A percentile compares a stretch with the other conserved stretches of the same genome.
These are phyloP conservation scores for Ustilago loliicola DNA, from an alignment of 1,284 basidiomycete genomes.

Conservation along the genomic window DNA sequence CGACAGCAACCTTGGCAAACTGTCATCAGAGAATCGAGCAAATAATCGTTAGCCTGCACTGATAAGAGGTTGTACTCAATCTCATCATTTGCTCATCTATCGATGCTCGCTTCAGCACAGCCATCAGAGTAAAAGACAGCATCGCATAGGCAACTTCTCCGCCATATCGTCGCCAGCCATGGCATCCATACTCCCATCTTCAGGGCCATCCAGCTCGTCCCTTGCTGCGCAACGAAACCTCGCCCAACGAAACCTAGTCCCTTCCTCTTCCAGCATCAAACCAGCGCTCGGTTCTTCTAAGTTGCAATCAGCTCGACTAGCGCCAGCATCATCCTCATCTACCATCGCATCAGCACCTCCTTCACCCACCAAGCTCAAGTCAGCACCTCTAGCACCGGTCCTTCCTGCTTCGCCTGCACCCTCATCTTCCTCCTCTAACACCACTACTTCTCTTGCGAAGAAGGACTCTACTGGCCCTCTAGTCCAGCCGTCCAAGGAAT, in stretches of 20 bases:
- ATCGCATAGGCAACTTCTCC: neutral
- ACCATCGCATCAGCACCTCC: conserved; percentile 1
- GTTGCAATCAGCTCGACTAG: conserved; percentile 2
- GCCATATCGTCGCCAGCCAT: conserved; percentile 39
- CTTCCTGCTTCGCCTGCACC: conserved; percentile 10
- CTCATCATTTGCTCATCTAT: neutral
- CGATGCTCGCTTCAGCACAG: neutral
- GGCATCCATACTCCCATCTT: conserved; percentile 26
- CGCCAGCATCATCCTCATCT: conserved; percentile 10
- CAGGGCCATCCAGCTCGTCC: conserved; percentile 21
- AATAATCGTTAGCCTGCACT: neutral
- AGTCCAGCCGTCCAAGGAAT: conserved; percentile 64
- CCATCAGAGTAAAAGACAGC: neutral
- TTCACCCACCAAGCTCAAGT: conserved; percentile 9
- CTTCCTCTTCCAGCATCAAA: conserved; percentile 22
- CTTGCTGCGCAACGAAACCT: conserved; percentile 27
- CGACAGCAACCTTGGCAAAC: neutral
- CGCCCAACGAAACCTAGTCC: conserved; percentile 29
- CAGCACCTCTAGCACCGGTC: conserved; percentile 7
- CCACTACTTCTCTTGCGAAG: conserved; percentile 10
- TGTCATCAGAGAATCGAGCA: neutral
- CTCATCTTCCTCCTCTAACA: neutral
- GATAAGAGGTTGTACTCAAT: neutral
- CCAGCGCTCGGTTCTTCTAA: conserved; percentile 7
- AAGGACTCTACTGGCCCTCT: conserved; percentile 37